These are phyloP conservation scores for Amphichorda felina DNA, from an alignment of 2,329 filamentous ascomycete genomes.

Conservation along the genomic window DNA sequence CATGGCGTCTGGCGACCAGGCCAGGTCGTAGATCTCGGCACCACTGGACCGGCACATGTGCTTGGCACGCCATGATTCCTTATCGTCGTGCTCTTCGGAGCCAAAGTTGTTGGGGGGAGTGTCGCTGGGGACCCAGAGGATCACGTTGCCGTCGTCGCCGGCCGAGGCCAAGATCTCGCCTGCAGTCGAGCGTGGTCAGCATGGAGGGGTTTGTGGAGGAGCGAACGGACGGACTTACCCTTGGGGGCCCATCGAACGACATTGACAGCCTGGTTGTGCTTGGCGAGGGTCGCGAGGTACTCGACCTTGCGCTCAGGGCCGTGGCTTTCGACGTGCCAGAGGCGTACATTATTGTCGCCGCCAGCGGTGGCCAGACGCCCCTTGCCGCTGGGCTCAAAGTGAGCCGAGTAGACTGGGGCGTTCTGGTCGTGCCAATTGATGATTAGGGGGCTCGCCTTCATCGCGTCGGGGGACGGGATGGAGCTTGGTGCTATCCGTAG, in stretches of 20 bases:
- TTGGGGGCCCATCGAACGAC: conserved; percentile 93
- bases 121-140: conserved; percentile 90
- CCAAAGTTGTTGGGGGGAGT: conserved; percentile 59
- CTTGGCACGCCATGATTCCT: conserved; percentile 93
- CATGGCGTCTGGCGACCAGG: conserved; percentile 93
- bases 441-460: conserved; percentile 94
- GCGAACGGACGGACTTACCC: conserved; percentile 40
- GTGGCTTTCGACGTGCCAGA: conserved; percentile 82
- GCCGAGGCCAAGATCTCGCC: conserved; percentile 90
- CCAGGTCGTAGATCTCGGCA: conserved; percentile 94
- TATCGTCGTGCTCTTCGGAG: conserved; percentile 79
- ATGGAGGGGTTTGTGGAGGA: neutral
- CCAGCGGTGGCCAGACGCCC: conserved; percentile 86
- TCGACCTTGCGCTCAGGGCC: conserved; percentile 82
- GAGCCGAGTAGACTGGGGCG: conserved; percentile 90
- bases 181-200: conserved; percentile 22
- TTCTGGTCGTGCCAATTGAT: conserved; percentile 99
- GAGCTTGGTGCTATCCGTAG: neutral
- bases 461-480: conserved; percentile 30
- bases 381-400: conserved; percentile 89
- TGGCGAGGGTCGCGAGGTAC: conserved; percentile 82
- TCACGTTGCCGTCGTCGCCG: conserved; percentile 93
- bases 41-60: conserved; percentile 95
- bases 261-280: conserved; percentile 96
- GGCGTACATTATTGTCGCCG: conserved; percentile 90